Conservation (phyloP, 148 eudicot species). For the Rhododendron vialii region DNA sequence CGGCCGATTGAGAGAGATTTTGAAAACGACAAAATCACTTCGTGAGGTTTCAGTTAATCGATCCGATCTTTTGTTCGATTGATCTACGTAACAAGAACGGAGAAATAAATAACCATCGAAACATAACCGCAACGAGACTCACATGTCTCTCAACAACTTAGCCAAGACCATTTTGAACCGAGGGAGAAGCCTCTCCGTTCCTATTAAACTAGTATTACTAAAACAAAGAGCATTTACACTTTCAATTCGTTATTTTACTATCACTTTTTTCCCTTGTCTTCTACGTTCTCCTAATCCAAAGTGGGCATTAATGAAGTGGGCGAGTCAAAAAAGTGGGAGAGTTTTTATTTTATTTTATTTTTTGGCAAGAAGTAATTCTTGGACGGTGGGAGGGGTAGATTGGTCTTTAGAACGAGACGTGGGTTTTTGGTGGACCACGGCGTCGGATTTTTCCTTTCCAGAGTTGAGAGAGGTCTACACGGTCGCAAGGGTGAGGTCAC, state of each 20-base stretch:
- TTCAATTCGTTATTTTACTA: neutral
- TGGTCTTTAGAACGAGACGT: neutral
- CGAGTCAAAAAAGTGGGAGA: neutral
- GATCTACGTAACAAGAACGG: neutral
- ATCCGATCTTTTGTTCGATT: neutral
- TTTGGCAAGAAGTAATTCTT: neutral
- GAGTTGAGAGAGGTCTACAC: neutral
- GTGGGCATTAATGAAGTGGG: neutral
- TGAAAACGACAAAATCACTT: neutral
- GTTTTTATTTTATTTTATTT: neutral
- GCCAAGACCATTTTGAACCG: too few relatives aligned
- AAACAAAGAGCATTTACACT: neutral
- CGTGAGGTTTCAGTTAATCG: neutral
- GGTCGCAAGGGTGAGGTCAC: conserved; percentile 3
- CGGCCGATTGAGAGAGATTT: neutral
- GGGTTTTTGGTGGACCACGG: neutral
- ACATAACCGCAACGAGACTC: neutral
- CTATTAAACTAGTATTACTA: too few relatives aligned
- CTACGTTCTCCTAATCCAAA: neutral
- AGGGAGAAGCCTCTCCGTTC: too few relatives aligned
- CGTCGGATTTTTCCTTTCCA: neutral
- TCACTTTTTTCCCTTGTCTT: neutral
- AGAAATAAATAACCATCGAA: neutral
- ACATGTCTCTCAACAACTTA: neutral
- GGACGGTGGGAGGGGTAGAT: conserved; percentile 14